Base-by-base conservation (phyloP, 1,284 basidiomycete genomes). In the Fomitopsis betulina region DNA sequence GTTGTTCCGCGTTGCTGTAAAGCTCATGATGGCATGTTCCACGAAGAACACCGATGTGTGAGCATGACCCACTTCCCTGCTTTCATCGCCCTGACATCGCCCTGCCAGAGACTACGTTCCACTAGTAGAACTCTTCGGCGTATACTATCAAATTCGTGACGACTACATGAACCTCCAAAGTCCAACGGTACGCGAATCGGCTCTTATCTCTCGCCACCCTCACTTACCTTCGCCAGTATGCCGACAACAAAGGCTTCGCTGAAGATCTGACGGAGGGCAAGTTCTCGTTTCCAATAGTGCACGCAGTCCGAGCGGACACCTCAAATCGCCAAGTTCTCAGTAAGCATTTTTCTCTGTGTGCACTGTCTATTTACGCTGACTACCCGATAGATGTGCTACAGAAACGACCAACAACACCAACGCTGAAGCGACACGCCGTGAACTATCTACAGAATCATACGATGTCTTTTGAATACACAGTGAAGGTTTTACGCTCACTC, bases 111-210 rank as follows among this genome's bases (percentile, higher is more conserved):
- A 96, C 72, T 96, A 91, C 62, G 84, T 98, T 1, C 94, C 95
- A 0, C 81, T 99, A 1, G 93, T 96, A 58, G 98, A 98, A 71
- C 81, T 98, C 10, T 91, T 99, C 62, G 94, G 96, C 1, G 84
- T 98, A 15, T 92, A 88, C 68, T 98, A 96, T 72, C 97, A 99
- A 72, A 97, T 99, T 63, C 80, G 96, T 25, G 97, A 99, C 70
- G 96, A 99, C 71, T 94, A 96, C 60, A 93, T 97, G 89, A 99
- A 99, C 70, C 77, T 99, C 35, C 89, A 96, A 67, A 94, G 90
- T 51, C 83, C 83, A 25, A 84, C 93, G 77, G 94, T 93, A 64
- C 10, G 61, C 33, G 9, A 38, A 27, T 4, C 27, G 3, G 7
- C n/a, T 43, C 23, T 9, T 32, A 38, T 19, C 42, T 59, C 17